A percentile compares a stretch with the other conserved stretches of the same genome.
These are phyloP conservation scores for Abrus pulchellus DNA, from an alignment of 306 rosid genomes.

Conservation along the genomic window DNA sequence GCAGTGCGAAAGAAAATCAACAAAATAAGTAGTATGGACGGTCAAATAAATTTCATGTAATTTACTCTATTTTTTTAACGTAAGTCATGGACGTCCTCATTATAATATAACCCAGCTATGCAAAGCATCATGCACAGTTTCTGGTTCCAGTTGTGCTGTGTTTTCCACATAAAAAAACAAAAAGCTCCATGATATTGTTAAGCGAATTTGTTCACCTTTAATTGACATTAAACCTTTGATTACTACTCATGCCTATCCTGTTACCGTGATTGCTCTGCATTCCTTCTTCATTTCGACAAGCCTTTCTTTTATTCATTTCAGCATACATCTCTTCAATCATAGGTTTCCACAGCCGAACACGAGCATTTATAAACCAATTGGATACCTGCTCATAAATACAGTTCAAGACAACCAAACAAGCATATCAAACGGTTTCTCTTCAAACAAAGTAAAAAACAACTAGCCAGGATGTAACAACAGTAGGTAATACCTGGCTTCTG, in stretches of 20 bases:
- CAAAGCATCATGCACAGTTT: constrained; percentile 18
- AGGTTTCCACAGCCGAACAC: constrained; percentile 91
- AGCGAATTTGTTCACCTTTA: constrained; percentile 34
- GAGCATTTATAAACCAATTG: constrained; percentile 90
- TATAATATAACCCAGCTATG: background rate
- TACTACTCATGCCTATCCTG: constrained; percentile 48
- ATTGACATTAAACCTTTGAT: constrained; percentile 53
- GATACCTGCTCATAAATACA: constrained; percentile 65
- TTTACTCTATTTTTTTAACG: constrained; percentile 18
- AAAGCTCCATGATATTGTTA: constrained; percentile 1
- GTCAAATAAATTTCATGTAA: constrained; percentile 20
- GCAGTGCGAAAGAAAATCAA: constrained; percentile 1
- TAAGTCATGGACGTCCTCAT: constrained; percentile 23
- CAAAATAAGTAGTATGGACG: background rate
- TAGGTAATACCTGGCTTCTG: constrained; percentile 71
- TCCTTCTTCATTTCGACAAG: constrained; percentile 48
- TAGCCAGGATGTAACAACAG: background rate
- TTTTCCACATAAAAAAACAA: constrained; percentile 21
- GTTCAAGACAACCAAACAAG: constrained; percentile 6
- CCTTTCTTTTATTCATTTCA: constrained; percentile 74
- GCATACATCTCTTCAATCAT: constrained; percentile 92
- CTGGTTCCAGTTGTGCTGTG: background rate
- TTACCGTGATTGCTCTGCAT: constrained; percentile 46
- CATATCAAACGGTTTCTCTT: constrained; percentile 8
- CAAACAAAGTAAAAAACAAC: background rate